These are phyloP conservation scores for Neonectria coccinea DNA, from an alignment of 2,329 filamentous ascomycete genomes.

Conservation along the genomic window DNA sequence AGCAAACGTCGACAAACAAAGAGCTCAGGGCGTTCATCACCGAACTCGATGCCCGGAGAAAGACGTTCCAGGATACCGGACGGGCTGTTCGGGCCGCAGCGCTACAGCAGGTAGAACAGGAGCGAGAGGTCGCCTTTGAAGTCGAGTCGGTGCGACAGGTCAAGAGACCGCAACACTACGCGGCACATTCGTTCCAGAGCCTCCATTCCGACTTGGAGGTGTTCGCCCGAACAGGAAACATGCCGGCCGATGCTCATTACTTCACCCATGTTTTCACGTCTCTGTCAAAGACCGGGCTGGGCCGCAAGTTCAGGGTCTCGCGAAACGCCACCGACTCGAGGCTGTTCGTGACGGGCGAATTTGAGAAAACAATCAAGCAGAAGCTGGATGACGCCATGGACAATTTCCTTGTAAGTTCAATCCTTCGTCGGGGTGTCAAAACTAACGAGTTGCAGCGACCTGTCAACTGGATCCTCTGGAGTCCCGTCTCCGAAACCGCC, in stretches of 20 bases:
- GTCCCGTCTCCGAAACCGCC: constrained; percentile 56
- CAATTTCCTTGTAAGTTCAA: constrained; percentile 39
- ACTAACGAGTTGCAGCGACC: constrained; percentile 51
- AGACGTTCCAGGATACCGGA: constrained; percentile 42
- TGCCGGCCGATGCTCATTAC: constrained; percentile 50
- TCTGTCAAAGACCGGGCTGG: constrained; percentile 47
- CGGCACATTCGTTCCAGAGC: constrained; percentile 56
- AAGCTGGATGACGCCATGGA: constrained; percentile 37
- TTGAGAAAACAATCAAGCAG: constrained; percentile 40
- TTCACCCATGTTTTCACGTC: constrained; percentile 54
- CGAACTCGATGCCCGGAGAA: constrained; percentile 38
- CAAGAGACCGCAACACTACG: constrained; percentile 59
- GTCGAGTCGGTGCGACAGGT: constrained; percentile 67
- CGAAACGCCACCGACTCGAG: constrained; percentile 34
- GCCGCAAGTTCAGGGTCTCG: constrained; percentile 50
- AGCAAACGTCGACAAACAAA: constrained; percentile 30
- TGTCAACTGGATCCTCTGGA: constrained; percentile 72
- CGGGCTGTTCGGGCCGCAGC: constrained; percentile 60
- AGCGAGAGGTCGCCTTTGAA: constrained; percentile 68
- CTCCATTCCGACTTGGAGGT: constrained; percentile 61
- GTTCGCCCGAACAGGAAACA: constrained; percentile 61
- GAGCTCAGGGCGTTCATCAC: constrained; percentile 34
- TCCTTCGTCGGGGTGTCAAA: not conserved
- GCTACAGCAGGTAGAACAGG: constrained; percentile 69
- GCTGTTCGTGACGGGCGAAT: constrained; percentile 49